phyloP scores from a whole-genome alignment of 2,329 filamentous ascomycete species.

The Colletotrichum aenigma region DNA sequence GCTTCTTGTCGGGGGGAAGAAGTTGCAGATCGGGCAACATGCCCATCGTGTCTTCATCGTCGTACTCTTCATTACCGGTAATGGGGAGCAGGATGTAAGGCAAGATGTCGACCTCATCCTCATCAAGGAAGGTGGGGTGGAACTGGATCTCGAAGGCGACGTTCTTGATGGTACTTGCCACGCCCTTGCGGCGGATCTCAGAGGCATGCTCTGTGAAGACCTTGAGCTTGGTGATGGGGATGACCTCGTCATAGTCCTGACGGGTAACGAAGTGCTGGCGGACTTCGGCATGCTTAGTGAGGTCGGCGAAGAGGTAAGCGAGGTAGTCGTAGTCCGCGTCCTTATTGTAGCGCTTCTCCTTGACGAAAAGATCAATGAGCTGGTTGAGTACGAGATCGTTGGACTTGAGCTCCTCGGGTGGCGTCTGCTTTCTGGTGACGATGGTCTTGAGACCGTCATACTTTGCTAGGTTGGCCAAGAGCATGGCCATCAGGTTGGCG shows the following conservation, averaged over 20 bases:
- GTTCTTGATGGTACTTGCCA: constrained; percentile 96
- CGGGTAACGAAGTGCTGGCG: constrained; percentile 75
- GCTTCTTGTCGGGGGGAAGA: constrained; percentile 85
- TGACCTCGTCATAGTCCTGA: constrained; percentile 78
- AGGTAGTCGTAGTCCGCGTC: constrained; percentile 90
- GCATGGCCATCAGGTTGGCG: constrained; percentile 86
- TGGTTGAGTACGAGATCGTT: constrained; percentile 84
- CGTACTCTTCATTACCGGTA: constrained; percentile 85
- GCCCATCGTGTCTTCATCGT: constrained; percentile 81
- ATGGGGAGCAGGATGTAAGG: constrained; percentile 90
- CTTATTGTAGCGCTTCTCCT: constrained; percentile 86
- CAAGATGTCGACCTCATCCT: constrained; percentile 78
- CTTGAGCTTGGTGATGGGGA: constrained; percentile 90
- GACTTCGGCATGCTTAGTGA: constrained; percentile 80
- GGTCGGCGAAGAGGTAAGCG: constrained; percentile 90
- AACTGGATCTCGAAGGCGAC: constrained; percentile 80
- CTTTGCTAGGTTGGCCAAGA: constrained; percentile 91
- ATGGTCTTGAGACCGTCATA: constrained; percentile 74
- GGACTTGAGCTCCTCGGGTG: constrained; percentile 73
- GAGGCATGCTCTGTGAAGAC: constrained; percentile 94
- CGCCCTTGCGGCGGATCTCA: constrained; percentile 84
- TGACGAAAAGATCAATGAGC: constrained; percentile 94
- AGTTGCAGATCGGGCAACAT: constrained; percentile 94
- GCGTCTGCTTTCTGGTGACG: constrained; percentile 68
- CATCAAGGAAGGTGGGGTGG: constrained; percentile 73